A percentile compares a stretch with the other conserved stretches of the same genome.
Evolutionary conservation across 306 rosid species (phyloP).

Genomic region (Mimosa pudica): DNA sequence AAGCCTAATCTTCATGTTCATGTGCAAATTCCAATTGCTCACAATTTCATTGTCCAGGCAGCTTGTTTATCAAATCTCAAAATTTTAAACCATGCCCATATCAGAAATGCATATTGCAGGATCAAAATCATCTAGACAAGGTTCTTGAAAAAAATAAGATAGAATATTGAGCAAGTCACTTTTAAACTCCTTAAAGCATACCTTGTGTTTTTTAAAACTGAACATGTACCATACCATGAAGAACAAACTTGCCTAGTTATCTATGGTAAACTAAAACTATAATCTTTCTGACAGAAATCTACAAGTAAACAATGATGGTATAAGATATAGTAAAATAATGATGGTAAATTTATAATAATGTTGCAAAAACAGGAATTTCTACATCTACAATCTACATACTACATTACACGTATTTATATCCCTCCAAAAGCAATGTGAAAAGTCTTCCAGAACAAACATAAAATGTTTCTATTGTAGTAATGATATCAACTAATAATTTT

Average conservation of each 20-base stretch:
- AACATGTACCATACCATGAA: not conserved
- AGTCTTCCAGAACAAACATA: too few relatives aligned
- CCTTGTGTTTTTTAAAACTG: not conserved
- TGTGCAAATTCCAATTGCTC: not conserved
- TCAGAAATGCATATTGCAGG: not conserved
- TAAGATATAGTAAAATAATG: too few relatives aligned
- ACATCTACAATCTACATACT: too few relatives aligned
- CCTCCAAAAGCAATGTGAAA: too few relatives aligned
- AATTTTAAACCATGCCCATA: not conserved
- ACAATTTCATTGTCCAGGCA: not conserved
- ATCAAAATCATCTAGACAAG: not conserved
- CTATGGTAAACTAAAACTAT: slow-evolving; percentile 17
- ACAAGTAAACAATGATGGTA: not conserved
- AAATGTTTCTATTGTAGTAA: too few relatives aligned
- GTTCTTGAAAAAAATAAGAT: not conserved
- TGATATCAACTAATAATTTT: slow-evolving; percentile 25
- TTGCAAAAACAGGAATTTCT: too few relatives aligned
- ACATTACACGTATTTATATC: too few relatives aligned
- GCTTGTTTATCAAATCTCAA: not conserved
- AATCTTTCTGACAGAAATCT: slow-evolving; percentile 27
- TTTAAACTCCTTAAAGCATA: not conserved
- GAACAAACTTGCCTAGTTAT: slow-evolving; percentile 9
- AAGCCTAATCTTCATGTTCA: not conserved
- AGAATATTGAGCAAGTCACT: not conserved
- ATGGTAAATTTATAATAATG: too few relatives aligned